phyloP scores from a whole-genome alignment of 306 rosid species.

The Rosa rugosa region DNA sequence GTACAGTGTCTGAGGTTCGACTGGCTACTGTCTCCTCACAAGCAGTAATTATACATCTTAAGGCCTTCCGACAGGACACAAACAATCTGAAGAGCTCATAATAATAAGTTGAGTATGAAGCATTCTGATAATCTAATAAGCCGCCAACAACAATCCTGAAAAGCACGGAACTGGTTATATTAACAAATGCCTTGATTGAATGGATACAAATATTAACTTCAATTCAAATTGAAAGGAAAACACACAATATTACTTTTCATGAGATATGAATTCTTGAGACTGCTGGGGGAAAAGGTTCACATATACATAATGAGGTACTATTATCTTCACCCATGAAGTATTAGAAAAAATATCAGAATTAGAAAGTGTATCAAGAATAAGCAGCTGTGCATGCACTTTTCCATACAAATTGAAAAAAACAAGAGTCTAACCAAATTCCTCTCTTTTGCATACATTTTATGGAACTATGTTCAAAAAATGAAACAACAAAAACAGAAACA shows the following conservation, averaged over 20 bases:
- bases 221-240: too few species aligned
- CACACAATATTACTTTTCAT: too few species aligned
- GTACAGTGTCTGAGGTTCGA: constrained; percentile 34
- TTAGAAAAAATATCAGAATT: neutral
- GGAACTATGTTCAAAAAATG: neutral
- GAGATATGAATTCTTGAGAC: too few species aligned
- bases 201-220: too few species aligned
- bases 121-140: too few species aligned
- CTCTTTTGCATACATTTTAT: neutral
- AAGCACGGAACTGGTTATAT: too few species aligned
- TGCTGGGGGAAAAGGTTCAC: too few species aligned
- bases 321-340: too few species aligned
- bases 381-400: neutral
- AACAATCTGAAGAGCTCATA: constrained; percentile 37
- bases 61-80: constrained; percentile 77
- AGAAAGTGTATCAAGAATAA: neutral
- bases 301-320: too few species aligned
- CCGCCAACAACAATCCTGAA: too few species aligned
- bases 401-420: neutral
- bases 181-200: too few species aligned
- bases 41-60: constrained; percentile 47
- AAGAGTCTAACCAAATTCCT: neutral
- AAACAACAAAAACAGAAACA: neutral
- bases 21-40: constrained; percentile 43
- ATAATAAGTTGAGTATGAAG: too few species aligned